A percentile compares a stretch with the other conserved stretches of the same genome.
Evolutionary conservation across 1,139 yeast genomes (phyloP).

Genomic region (Kodamaea fungicola): DNA sequence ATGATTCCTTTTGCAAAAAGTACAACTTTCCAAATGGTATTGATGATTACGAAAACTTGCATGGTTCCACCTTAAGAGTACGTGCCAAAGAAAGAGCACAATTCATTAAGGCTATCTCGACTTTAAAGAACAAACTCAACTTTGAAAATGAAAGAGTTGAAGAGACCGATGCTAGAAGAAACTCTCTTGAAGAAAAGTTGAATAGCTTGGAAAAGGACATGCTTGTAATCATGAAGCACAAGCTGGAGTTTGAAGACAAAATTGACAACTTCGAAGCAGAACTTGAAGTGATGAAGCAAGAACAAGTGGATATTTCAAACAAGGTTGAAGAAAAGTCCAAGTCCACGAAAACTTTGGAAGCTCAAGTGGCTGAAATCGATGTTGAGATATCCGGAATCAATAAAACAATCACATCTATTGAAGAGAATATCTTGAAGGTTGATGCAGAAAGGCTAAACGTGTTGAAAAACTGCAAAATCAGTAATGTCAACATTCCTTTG

Average conservation of each 20-base stretch:
- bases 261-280: constrained; percentile 51
- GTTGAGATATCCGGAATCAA: constrained; percentile 24
- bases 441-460: constrained; percentile 59
- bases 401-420: constrained; percentile 36
- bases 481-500: constrained; percentile 65
- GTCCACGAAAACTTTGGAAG: constrained; percentile 25
- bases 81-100: constrained; percentile 64
- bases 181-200: constrained; percentile 31
- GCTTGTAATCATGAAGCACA: constrained; percentile 25
- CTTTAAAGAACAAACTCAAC: constrained; percentile 55
- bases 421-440: constrained; percentile 54
- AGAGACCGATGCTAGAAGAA: constrained; percentile 47
- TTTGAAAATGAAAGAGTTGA: constrained; percentile 60
- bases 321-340: constrained; percentile 25
- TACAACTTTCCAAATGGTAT: constrained; percentile 53
- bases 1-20: constrained; percentile 50
- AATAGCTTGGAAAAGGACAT: constrained; percentile 30
- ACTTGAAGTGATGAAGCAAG: constrained; percentile 41
- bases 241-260: constrained; percentile 30
- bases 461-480: constrained; percentile 73
- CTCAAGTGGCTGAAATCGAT: constrained; percentile 32
- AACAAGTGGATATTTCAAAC: constrained; percentile 25
- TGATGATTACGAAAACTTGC: constrained; percentile 63
- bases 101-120: constrained; percentile 57
- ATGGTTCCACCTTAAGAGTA: constrained; percentile 58